Evolutionary conservation across 257 asterid species (phyloP).

Genomic region (Solanum tacnaense): DNA sequence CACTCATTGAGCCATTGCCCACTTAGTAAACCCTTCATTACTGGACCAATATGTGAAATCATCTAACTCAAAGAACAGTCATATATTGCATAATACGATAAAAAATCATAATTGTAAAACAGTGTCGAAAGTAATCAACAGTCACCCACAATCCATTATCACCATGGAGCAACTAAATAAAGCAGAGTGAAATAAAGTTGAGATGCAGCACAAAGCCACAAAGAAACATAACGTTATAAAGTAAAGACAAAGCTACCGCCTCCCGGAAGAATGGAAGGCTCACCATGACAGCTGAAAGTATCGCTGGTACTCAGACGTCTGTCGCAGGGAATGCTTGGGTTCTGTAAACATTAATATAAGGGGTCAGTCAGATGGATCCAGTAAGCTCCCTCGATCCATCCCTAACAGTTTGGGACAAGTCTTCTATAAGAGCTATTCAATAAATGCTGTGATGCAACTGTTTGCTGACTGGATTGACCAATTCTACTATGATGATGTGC

Average conservation of each 20-base stretch:
- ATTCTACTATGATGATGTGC: not conserved
- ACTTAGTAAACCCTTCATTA: not conserved
- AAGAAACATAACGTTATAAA: not conserved
- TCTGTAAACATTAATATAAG: not conserved
- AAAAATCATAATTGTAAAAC: not conserved
- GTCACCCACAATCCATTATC: not conserved
- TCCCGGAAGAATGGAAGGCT: not conserved
- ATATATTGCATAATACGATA: not conserved
- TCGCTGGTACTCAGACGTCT: not conserved
- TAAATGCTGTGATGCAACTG: not conserved
- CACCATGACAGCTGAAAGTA: not conserved
- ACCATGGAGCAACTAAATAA: not conserved
- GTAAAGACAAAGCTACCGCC: not conserved
- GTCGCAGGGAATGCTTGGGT: not conserved
- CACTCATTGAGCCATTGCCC: not conserved
- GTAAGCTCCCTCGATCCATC: not conserved
- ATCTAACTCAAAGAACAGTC: not conserved
- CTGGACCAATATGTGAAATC: not conserved
- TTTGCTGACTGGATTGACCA: not conserved
- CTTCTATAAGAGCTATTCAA: not conserved
- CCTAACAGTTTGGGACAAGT: not conserved
- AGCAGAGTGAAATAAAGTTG: not conserved
- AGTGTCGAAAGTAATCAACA: not conserved
- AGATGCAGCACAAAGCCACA: not conserved
- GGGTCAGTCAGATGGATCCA: not conserved